Percentiles rank a stretch among this genome's conserved stretches.
Evolutionary conservation across 2,329 filamentous ascomycete species (phyloP).

Genomic region (Albophoma yamanashiensis): DNA sequence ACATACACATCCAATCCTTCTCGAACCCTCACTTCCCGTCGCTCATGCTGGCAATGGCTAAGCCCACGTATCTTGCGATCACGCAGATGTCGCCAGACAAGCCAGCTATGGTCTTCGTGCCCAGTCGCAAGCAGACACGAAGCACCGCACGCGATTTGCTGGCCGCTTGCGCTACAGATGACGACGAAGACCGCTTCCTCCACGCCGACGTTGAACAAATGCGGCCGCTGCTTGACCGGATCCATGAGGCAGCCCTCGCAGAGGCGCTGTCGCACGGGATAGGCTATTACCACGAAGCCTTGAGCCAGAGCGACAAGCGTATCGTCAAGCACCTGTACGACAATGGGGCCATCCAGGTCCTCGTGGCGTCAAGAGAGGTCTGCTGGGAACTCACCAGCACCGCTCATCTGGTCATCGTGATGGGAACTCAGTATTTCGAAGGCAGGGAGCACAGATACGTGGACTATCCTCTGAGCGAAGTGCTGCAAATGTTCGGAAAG

Average conservation of each 20-base stretch:
- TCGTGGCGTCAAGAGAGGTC: conserved; percentile 69
- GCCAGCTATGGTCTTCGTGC: conserved; percentile 84
- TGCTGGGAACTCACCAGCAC: conserved; percentile 90
- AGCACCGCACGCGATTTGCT: conserved; percentile 79
- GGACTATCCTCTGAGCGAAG: conserved; percentile 88
- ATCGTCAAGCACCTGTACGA: conserved; percentile 90
- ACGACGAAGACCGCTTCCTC: conserved; percentile 88
- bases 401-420: conserved; percentile 86
- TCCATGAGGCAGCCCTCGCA: conserved; percentile 78
- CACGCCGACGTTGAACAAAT: conserved; percentile 77
- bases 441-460: conserved; percentile 94
- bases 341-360: conserved; percentile 79
- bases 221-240: conserved; percentile 65
- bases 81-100: conserved; percentile 81
- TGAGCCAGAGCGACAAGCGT: conserved; percentile 79
- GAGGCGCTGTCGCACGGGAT: conserved; percentile 90
- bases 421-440: conserved; percentile 97
- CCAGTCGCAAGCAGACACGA: conserved; percentile 85
- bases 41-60: conserved; percentile 96
- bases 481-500: conserved; percentile 97
- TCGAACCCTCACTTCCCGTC: conserved; percentile 95
- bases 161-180: conserved; percentile 76
- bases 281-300: conserved; percentile 92
- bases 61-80: conserved; percentile 83
- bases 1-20: conserved; percentile 92